phyloP scores from a whole-genome alignment of 2,329 filamentous ascomycete genomes.

The Fusarium sp. region DNA sequence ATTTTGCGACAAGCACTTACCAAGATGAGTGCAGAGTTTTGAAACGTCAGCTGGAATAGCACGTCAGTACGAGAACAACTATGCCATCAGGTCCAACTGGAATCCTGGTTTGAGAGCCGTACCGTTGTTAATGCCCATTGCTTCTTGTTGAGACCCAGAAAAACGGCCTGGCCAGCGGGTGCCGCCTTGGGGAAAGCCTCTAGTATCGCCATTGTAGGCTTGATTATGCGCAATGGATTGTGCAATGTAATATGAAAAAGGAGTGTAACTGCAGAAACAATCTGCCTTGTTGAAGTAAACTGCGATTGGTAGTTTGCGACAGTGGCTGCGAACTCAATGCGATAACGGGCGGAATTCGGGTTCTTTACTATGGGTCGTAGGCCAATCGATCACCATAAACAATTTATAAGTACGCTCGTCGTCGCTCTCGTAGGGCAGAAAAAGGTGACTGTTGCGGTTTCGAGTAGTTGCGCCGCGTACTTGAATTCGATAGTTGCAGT shows the following conservation, averaged over 20 bases:
- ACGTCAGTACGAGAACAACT: conserved; percentile 3
- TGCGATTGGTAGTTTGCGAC: conserved; percentile 27
- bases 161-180: conserved; percentile 22
- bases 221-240: background rate
- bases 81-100: background rate
- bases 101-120: background rate
- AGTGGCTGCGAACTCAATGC: conserved; percentile 26
- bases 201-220: conserved; percentile 39
- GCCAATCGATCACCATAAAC: background rate
- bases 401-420: background rate
- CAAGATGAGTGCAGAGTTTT: conserved; percentile 81
- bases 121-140: conserved; percentile 41
- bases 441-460: background rate
- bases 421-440: background rate
- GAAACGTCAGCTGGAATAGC: conserved; percentile 68
- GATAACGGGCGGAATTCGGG: conserved; percentile 17
- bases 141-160: conserved; percentile 41
- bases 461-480: background rate
- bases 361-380: conserved; percentile 7
- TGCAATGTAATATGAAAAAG: conserved; percentile 1
- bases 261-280: conserved; percentile 7
- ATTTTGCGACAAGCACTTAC: conserved; percentile 52
- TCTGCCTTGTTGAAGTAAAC: conserved; percentile 8
- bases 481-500: conserved; percentile 1
- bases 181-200: conserved; percentile 19